Evolutionary conservation across 164 flowering plant species (phyloP), one percentile per base, ranked within the genome.

Genomic region (Saururus chinensis): DNA sequence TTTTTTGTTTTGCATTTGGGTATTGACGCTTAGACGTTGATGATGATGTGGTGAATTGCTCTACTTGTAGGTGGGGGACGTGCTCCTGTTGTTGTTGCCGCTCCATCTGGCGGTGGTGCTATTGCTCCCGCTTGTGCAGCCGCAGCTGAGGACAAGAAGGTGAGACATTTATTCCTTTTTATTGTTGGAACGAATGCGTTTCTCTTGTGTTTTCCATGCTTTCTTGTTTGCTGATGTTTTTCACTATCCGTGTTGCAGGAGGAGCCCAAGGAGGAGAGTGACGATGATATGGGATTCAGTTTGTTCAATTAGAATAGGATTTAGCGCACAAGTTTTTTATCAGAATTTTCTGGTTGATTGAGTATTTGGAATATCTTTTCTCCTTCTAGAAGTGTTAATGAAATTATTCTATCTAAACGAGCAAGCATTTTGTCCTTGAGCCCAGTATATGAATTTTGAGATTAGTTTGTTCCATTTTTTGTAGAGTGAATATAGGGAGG

Each of bases 271-370:
- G 78, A 77, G 30, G 81, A 77, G 63, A 74, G 76, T 40, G 81
- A 77, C 21, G 76, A 77, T 2, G 81, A 77, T 55, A 74, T 77
- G 76, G 78, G 78, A 49, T 77, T 77, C 76, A 71, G 77, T 51
- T 60, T 74, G 60, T 77, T 77, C 48, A 78, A 77, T 67, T 74
- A 74, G 71, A 58, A 8, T 41, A 41, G n/a, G n/a, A n/a, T n/a
- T n/a, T n/a, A n/a, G n/a, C n/a, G n/a, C n/a, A n/a, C n/a, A n/a
- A n/a, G n/a, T n/a, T n/a, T n/a, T n/a, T n/a, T n/a, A n/a, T n/a
- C n/a, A n/a, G n/a, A n/a, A n/a, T n/a, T n/a, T n/a, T n/a, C n/a
- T n/a, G n/a, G n/a, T n/a, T n/a, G n/a, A n/a, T n/a, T n/a, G n/a
- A n/a, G n/a, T n/a, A n/a, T n/a, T n/a, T n/a, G n/a, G n/a, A n/a